Conservation (phyloP, 371 early-diverging fungal species). For the Haplosporangium sp. region DNA sequence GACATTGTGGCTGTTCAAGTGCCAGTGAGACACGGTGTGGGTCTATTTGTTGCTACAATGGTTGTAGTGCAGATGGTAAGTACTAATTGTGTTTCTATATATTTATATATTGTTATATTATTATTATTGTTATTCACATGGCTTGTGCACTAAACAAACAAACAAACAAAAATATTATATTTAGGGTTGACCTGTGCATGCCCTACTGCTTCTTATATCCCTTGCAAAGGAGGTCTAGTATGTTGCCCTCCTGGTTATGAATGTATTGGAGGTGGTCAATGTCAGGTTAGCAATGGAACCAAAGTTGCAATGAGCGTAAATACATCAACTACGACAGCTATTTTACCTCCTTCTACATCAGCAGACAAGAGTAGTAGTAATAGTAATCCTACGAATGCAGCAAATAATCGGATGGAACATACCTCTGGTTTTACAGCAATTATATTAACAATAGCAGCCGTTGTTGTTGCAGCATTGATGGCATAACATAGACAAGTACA, state of each 20-base stretch:
- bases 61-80: conserved; percentile 19
- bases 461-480: background rate
- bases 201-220: background rate
- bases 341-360: background rate
- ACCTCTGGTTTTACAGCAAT: background rate
- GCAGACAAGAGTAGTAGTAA: background rate
- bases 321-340: no score
- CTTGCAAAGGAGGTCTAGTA: background rate
- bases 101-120: no score
- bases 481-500: background rate
- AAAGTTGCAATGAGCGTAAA: background rate
- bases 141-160: background rate
- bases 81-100: background rate
- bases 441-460: conserved; percentile 6
- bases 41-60: conserved; percentile 16
- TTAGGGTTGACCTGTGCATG: conserved; percentile 7
- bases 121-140: no score
- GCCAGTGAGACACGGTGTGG: conserved; percentile 19
- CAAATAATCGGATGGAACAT: background rate
- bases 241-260: conserved; percentile 7
- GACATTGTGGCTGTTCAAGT: conserved; percentile 16
- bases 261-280: conserved; percentile 9
- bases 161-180: no score
- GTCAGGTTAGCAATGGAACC: background rate
- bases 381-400: background rate